Base-by-base conservation (phyloP, 305 asterid species). In the Fraxinus velutina region DNA sequence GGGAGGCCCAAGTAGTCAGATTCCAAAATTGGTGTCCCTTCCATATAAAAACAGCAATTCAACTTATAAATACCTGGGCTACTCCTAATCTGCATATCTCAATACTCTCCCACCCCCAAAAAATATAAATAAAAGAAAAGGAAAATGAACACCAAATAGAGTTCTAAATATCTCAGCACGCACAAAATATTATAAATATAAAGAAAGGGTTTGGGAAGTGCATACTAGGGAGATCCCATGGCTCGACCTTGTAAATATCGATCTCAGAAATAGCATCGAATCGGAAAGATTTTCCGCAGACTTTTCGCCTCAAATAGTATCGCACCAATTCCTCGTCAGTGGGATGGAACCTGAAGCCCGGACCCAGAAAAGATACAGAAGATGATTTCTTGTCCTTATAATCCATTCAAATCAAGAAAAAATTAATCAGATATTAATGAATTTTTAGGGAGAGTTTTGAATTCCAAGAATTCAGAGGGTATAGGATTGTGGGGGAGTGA, bases 251-350 rank as follows among this genome's bases (percentile, higher is more conserved):
- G 88, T 94, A 96, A 27, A 96, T 91, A 90, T 94, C 98, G 81
- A 93, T 85, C 29, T 96, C 97, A 2, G 96, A 91, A 42, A 96
- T 94, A 1, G 97, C 97, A 80, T 92, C 97, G 37, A 87, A 74
- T 7, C 87, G 86, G 80, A 94, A 91, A 10, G 94, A 86, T 82
- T 85, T 93, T 50, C 96, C 94, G 82, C 91, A 87, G 24, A 92
- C 87, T 87, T 94, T 96, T 17, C 99, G 91, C 81, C 95, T 87
- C 47, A 96, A 77, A 86, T 96, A 96, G 83, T 94, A 96, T 2
- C 92, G 87, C 21, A 96, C 99, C 87, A 96, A 86, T 79, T 96
- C 99, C 87, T 96, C 99, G 83, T 96, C 99, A 21, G 99, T 96
- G 57, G 98, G 99, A 84, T 96, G 98, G 84, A 96, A 96, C 13